phyloP scores from a whole-genome alignment of 1,139 yeast species.

The Geotrichum reessii region DNA sequence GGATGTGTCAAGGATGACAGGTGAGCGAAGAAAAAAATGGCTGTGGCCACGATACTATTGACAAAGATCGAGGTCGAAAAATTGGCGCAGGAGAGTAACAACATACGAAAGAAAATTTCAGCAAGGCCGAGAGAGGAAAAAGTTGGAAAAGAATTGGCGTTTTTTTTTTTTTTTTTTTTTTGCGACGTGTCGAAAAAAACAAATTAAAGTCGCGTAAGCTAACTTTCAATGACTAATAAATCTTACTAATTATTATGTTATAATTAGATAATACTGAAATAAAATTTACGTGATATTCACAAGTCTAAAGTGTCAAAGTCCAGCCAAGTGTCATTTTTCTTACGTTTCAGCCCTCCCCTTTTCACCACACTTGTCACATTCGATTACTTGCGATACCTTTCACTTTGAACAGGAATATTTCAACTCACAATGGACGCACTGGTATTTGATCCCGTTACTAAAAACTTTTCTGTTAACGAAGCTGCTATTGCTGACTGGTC shows the following conservation, averaged over 20 bases:
- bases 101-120: neutral
- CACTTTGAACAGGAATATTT: neutral
- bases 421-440: slow-evolving; percentile 4
- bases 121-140: neutral
- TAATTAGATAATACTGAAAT: neutral
- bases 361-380: neutral
- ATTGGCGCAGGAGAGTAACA: neutral
- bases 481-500: slow-evolving; percentile 1
- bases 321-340: neutral
- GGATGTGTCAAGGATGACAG: too few species aligned
- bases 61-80: neutral
- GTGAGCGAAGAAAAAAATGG: neutral
- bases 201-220: neutral
- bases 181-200: neutral
- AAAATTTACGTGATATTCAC: neutral
- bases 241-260: too few species aligned
- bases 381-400: neutral
- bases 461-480: slow-evolving; percentile 8
- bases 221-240: neutral
- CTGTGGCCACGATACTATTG: neutral
- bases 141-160: neutral
- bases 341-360: neutral
- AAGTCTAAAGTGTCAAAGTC: neutral
- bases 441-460: slow-evolving; percentile 13
- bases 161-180: neutral